Evolutionary conservation across 495 filamentous ascomycete genomes (phyloP), one percentile per base, ranked within the genome.

Genomic region (Penicillium pancosmium): DNA sequence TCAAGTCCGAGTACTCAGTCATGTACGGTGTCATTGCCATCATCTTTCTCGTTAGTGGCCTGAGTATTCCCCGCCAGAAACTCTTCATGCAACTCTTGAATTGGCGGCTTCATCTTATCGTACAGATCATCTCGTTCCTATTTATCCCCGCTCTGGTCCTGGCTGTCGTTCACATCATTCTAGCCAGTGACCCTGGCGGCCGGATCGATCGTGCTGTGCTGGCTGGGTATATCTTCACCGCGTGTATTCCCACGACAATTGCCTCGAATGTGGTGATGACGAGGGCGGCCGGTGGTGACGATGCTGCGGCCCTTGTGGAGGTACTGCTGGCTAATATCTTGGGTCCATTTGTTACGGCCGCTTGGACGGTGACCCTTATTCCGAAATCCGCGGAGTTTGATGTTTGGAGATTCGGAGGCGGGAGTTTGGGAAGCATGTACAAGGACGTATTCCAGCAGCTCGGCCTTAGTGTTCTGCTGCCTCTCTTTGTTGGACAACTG

Each of bases 221-320:
- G 56, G 77, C 81, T 3, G 82, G 81, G 18, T 83, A 83, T 67
- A 74, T 83, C 13, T 73, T 82, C 25, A 76, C 79, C 12, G 72
- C 78, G n/a, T 83, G 80, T 62, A 82, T 83, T n/a, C 82, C 80
- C 10, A 84, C 82, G 7, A 84, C 81, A 6, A 80, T 84, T 54
- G 82, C 82, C 6, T 83, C 80, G 56, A 84, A 84, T 67, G 80
- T 84, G 35, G 80, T 84, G 5, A 84, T 83, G 81, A 83, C 81
- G 34, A 70, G 79, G 23, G 73, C 79, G 15, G 77, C 81, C 5
- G 80, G 82, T 5, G 80, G 82, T 5, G 82, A 83, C 56, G 82
- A 84, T 63, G 80, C 81, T 12, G 81, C 81, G 3, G 80, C 82
- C 23, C 65, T 83, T 23, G 80, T 82, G 19, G 80, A 82, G 63